phyloP scores from a whole-genome alignment of 116 monocot species.

The Phalaenopsis hybrid region DNA sequence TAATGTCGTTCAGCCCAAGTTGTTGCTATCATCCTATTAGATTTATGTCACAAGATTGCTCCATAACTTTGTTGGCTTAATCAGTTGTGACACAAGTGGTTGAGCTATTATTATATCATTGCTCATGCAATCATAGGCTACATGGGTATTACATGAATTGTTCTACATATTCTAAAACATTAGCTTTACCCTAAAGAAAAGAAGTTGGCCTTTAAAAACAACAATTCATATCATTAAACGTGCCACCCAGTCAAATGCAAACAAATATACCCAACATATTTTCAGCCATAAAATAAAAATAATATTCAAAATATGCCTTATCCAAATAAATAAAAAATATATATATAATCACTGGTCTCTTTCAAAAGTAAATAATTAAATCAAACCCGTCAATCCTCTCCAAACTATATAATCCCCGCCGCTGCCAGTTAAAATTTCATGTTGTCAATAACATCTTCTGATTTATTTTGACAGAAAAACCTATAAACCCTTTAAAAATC shows the following conservation, averaged over 20 bases:
- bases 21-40: background rate
- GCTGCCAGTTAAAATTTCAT: background rate
- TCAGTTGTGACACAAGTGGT: background rate
- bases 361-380: background rate
- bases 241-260: background rate
- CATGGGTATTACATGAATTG: background rate
- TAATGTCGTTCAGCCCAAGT: background rate
- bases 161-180: background rate
- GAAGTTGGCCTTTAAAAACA: background rate
- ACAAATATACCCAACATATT: background rate
- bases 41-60: background rate
- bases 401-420: background rate
- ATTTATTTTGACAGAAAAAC: background rate
- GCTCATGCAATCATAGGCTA: background rate
- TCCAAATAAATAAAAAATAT: background rate
- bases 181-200: background rate
- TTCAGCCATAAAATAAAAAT: background rate
- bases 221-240: background rate
- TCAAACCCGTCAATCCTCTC: background rate
- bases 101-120: background rate
- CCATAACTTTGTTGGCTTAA: background rate
- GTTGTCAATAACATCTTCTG: background rate
- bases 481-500: constrained; percentile 40
- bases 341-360: background rate
- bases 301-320: background rate